A percentile compares a stretch with the other conserved stretches of the same genome.
Evolutionary conservation across 257 asterid species (phyloP).

Genomic region (Sherardia arvensis): DNA sequence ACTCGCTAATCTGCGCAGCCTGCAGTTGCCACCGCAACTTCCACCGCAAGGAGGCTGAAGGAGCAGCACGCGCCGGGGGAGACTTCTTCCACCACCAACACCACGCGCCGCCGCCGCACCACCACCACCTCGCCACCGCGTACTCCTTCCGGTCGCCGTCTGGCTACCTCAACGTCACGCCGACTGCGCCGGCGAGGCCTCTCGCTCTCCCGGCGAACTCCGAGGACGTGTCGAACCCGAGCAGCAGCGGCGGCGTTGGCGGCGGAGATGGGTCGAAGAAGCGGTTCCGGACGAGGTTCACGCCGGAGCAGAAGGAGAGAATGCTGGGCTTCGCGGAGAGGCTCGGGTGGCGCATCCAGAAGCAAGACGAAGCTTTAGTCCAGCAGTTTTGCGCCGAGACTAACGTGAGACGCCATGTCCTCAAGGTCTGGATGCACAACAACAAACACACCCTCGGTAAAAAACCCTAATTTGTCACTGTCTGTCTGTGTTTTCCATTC

Average conservation of each 20-base stretch:
- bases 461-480: slow-evolving; percentile 22
- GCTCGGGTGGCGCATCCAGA: slow-evolving; percentile 44
- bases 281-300: slow-evolving; percentile 49
- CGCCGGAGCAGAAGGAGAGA: slow-evolving; percentile 42
- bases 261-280: slow-evolving; percentile 22
- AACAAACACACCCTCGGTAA: slow-evolving; percentile 47
- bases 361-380: slow-evolving; percentile 39
- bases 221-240: slow-evolving; percentile 33
- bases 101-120: slow-evolving; percentile 12
- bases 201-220: slow-evolving; percentile 27
- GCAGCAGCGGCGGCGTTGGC: slow-evolving; percentile 29
- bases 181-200: slow-evolving; percentile 19
- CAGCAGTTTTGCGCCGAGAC: slow-evolving; percentile 45
- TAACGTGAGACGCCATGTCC: slow-evolving; percentile 42
- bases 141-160: slow-evolving; percentile 17
- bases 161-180: slow-evolving; percentile 28
- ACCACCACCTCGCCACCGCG: slow-evolving; percentile 16
- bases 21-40: slow-evolving; percentile 81
- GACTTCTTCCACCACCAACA: slow-evolving; percentile 14
- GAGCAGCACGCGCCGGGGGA: slow-evolving; percentile 13
- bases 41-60: slow-evolving; percentile 53
- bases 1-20: slow-evolving; percentile 62
- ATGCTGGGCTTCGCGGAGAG: slow-evolving; percentile 45
- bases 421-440: slow-evolving; percentile 74
- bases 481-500: background rate